A percentile compares a stretch with the other conserved stretches of the same genome.
Evolutionary conservation across 768 basidiomycete species (phyloP).

Genomic region (Lactarius deliciosus): DNA sequence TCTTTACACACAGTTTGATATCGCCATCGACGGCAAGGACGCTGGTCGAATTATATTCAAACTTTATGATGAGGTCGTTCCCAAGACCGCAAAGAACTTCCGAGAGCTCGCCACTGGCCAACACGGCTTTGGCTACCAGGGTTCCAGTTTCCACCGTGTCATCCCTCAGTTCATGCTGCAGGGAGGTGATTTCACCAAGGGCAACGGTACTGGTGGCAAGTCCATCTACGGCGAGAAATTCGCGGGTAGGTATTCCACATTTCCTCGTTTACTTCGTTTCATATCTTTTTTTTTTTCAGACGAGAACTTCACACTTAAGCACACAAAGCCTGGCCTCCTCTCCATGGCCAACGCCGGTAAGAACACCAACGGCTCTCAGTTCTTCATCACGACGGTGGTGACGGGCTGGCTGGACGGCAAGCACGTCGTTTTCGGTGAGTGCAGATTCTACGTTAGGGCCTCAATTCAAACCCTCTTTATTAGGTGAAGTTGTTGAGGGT

Average conservation of each 20-base stretch:
- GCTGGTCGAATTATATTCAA: constrained; percentile 74
- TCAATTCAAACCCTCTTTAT: not conserved
- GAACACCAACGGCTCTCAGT: constrained; percentile 85
- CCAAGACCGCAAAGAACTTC: constrained; percentile 80
- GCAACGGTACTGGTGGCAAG: constrained; percentile 73
- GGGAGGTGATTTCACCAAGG: constrained; percentile 79
- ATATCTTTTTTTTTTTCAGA: constrained; percentile 44
- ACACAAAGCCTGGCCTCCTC: constrained; percentile 65
- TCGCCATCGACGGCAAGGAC: constrained; percentile 44
- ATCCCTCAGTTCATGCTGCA: constrained; percentile 88
- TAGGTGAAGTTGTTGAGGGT: constrained; percentile 67
- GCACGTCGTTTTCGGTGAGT: constrained; percentile 82
- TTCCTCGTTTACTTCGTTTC: not conserved
- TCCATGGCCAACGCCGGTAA: constrained; percentile 81
- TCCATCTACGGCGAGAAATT: constrained; percentile 76
- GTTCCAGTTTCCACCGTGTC: constrained; percentile 76
- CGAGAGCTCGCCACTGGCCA: constrained; percentile 81
- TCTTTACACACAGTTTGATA: constrained; percentile 56
- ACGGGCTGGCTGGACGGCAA: constrained; percentile 80
- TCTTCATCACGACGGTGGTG: constrained; percentile 85
- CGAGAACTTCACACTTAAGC: constrained; percentile 81
- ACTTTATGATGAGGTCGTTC: constrained; percentile 78
- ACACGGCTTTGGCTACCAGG: constrained; percentile 72
- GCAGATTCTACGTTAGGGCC: not conserved
- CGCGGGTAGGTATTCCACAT: constrained; percentile 44